Base-by-base conservation (phyloP, 2,329 filamentous ascomycete genomes). In the Hortaea werneckii region DNA sequence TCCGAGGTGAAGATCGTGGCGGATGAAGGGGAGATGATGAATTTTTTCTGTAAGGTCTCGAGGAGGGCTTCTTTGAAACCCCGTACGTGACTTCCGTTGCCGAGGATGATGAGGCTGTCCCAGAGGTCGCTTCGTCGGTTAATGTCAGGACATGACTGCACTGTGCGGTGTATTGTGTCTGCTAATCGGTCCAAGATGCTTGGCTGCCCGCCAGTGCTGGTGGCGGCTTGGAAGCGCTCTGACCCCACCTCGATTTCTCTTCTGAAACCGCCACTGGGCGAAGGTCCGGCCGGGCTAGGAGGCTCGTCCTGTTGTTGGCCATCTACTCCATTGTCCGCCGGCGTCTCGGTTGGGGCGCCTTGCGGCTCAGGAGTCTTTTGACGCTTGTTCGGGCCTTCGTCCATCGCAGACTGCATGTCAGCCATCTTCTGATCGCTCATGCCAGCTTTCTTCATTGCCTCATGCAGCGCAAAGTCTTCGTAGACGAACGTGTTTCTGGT, bases 1-100 rank as follows among this genome's bases (percentile, higher is more conserved):
- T 98, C 92, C 20, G 88, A 95, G 32, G 89, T 95, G 74, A 96
- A 96, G 59, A 96, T 96, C 37, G 89, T 95, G 42, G 87, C 88
- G 1, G 87, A 90, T 28, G 84, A 89, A 0, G 92, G 92, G 1
- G 89, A 94, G 54, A 98, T 82, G 44, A 95, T 77, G 65, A 95
- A 92, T 53, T 89, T 88, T 41, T 82, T 77, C 34, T 78, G 78
- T 32, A 98, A 77, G 0, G 82, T 88, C 57, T 84, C 77, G 34
- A 96, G 65, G 41, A 98, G 80, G 54, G 90, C 87, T 58, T 95
- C 88, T 54, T 85, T 89, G 64, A 98, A 90, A 5, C 92, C 80
- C 67, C 75, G 73, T 42, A 83, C 69, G 58, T 72, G 78, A 49
- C 77, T 81, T 47, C 92, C 92, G 59, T 94, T 95, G 55, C 92